Conservation (phyloP, 306 rosid genomes). For the Lathyrus aphaca region DNA sequence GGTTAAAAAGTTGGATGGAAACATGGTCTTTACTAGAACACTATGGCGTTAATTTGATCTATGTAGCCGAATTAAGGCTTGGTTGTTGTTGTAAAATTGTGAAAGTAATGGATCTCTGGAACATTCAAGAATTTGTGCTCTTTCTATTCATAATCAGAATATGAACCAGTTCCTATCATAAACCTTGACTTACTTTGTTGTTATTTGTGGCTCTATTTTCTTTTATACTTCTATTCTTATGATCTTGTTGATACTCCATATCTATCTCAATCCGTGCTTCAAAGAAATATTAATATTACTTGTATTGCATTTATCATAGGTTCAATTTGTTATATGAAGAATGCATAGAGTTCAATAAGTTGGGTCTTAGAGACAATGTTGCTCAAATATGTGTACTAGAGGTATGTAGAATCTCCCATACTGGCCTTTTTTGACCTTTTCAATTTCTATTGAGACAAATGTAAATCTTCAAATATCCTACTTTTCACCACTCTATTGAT, state of each 20-base stretch:
- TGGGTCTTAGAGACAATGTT: constrained; percentile 96
- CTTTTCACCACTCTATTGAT: constrained; percentile 29
- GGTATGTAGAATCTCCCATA: constrained; percentile 49
- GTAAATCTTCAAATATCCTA: constrained; percentile 23
- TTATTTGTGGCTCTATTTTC: neutral
- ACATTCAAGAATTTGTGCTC: neutral
- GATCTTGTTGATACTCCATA: constrained; percentile 18
- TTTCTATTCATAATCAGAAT: constrained; percentile 12
- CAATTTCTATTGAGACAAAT: constrained; percentile 30
- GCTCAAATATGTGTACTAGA: constrained; percentile 91
- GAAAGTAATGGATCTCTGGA: neutral
- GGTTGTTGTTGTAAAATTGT: too few relatives aligned
- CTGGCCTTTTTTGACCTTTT: constrained; percentile 25
- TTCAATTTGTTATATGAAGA: constrained; percentile 84
- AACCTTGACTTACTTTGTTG: constrained; percentile 15
- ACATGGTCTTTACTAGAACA: too few relatives aligned
- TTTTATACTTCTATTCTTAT: constrained; percentile 14
- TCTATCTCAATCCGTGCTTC: constrained; percentile 15
- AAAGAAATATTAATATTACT: neutral
- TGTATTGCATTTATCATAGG: constrained; percentile 60
- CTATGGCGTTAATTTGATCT: too few relatives aligned
- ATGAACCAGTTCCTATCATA: constrained; percentile 13
- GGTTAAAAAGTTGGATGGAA: too few relatives aligned
- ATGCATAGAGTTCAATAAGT: constrained; percentile 75
- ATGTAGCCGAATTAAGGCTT: too few relatives aligned